These are phyloP conservation scores for Linum trigynum DNA, from an alignment of 345 rosid species.

Conservation along the genomic window DNA sequence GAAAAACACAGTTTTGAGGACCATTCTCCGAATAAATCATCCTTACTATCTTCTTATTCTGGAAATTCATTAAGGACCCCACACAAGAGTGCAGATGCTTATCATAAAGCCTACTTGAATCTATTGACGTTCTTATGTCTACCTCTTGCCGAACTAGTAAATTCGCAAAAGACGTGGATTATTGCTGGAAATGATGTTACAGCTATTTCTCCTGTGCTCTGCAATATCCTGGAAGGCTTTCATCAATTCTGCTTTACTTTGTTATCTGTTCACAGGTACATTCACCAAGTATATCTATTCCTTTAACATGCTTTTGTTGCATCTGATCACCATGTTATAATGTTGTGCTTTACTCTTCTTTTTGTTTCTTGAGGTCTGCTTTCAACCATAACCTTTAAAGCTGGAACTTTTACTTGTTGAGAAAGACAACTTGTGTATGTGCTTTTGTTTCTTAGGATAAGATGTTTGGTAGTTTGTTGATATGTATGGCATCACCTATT, in stretches of 20 bases:
- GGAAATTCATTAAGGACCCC: conserved; percentile 20
- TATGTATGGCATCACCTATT: not conserved
- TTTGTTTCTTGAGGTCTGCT: not conserved
- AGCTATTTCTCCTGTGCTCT: conserved; percentile 32
- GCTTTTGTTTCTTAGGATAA: not conserved
- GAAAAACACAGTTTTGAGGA: conserved; percentile 11
- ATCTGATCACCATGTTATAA: not conserved
- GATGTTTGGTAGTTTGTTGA: not conserved
- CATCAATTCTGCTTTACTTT: conserved; percentile 43
- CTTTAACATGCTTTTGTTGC: conserved; percentile 5
- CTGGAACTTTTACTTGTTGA: not conserved
- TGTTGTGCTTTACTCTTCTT: not conserved
- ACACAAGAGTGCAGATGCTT: conserved; percentile 27
- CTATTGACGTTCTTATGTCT: conserved; percentile 69
- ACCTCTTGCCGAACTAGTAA: conserved; percentile 63
- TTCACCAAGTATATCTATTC: conserved; percentile 4
- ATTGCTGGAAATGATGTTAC: conserved; percentile 34
- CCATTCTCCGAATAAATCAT: conserved; percentile 13
- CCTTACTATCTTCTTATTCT: conserved; percentile 18
- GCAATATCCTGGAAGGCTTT: conserved; percentile 45
- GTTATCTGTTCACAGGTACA: conserved; percentile 43
- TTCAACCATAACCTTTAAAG: not conserved
- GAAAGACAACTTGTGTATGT: not conserved
- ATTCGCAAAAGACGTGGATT: conserved; percentile 45
- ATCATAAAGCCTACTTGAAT: conserved; percentile 34